Conservation (phyloP, 495 filamentous ascomycete genomes). For the Astrothelium subdiscretum region DNA sequence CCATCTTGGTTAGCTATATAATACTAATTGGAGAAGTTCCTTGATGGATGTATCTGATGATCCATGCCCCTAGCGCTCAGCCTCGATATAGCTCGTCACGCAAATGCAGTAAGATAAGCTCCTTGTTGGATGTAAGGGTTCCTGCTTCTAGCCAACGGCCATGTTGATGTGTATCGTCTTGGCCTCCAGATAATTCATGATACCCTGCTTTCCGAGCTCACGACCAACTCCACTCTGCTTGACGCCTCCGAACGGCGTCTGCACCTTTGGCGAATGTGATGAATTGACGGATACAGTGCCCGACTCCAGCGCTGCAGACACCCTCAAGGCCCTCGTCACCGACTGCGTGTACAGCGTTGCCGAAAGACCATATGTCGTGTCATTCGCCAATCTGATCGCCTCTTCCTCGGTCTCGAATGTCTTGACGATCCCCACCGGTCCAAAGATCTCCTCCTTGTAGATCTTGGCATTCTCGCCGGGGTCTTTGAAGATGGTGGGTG, state of each 20-base stretch:
- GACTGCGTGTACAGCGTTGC: constrained; percentile 38
- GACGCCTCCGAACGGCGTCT: constrained; percentile 39
- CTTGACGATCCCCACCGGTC: constrained; percentile 37
- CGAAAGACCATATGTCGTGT: constrained; percentile 34
- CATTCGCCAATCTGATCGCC: constrained; percentile 38
- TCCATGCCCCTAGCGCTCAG: too few relatives aligned
- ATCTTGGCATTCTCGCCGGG: constrained; percentile 33
- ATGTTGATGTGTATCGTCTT: constrained; percentile 41
- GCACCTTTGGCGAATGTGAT: constrained; percentile 26
- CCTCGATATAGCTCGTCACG: too few relatives aligned
- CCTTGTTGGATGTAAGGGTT: too few relatives aligned
- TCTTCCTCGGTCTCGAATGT: constrained; percentile 46
- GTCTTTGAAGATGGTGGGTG: constrained; percentile 39
- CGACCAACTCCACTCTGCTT: constrained; percentile 41
- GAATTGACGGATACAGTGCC: constrained; percentile 47
- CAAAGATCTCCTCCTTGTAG: constrained; percentile 43
- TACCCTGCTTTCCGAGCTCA: constrained; percentile 33
- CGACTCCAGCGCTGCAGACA: constrained; percentile 37
- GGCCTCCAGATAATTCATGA: constrained; percentile 34
- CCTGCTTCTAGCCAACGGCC: constrained; percentile 4
- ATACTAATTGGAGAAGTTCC: too few relatives aligned
- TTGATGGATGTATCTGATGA: too few relatives aligned
- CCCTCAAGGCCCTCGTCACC: constrained; percentile 37
- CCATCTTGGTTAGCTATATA: too few relatives aligned
- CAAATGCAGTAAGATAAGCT: too few relatives aligned